Evolutionary conservation across 257 asterid species (phyloP).

Genomic region (Nicotiana knightiana): DNA sequence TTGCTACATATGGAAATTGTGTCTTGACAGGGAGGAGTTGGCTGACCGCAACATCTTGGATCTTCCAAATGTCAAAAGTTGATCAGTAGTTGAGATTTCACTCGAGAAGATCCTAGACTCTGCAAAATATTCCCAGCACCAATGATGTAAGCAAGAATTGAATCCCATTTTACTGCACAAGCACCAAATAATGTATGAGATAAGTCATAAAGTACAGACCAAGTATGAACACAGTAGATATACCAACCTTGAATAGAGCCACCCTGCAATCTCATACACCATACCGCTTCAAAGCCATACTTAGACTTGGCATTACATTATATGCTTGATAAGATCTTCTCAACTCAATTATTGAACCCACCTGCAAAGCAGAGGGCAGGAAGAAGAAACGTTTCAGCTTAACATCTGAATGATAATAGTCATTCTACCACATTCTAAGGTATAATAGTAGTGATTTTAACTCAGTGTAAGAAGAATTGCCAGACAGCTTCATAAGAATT

Average conservation of each 20-base stretch:
- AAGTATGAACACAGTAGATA: background rate
- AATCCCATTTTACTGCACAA: background rate
- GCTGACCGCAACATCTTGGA: background rate
- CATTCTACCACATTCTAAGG: background rate
- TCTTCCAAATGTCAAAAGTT: background rate
- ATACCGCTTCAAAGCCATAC: constrained; percentile 72
- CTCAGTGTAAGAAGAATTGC: background rate
- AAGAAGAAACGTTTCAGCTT: background rate
- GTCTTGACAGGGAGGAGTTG: background rate
- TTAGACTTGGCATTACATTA: constrained; percentile 94
- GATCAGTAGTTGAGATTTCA: background rate
- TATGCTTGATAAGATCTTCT: constrained; percentile 99
- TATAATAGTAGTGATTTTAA: background rate
- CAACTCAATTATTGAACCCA: constrained; percentile 87
- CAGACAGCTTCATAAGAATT: background rate
- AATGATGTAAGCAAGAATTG: background rate
- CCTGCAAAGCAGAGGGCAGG: constrained; percentile 35
- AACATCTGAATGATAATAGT: background rate
- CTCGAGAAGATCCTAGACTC: background rate
- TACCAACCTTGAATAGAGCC: background rate
- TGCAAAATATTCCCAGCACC: background rate
- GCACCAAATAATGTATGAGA: background rate
- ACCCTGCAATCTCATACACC: constrained; percentile 41
- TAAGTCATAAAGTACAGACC: background rate
- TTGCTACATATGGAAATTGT: background rate